Base-by-base conservation (phyloP, 208 protist species). In the Leishmania aethiopica region DNA sequence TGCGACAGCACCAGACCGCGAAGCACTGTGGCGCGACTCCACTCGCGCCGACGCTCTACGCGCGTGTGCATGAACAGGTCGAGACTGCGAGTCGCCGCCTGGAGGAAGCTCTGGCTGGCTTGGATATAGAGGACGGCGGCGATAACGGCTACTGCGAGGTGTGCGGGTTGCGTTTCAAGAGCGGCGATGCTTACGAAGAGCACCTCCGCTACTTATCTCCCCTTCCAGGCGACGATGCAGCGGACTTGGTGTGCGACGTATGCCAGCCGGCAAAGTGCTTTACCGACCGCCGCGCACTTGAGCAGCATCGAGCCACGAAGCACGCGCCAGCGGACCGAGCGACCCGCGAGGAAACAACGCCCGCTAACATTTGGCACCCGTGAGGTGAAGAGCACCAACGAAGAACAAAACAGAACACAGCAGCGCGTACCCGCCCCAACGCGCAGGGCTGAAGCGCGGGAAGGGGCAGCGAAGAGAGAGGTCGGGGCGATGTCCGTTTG, bases 141-240 rank as follows among this genome's bases (percentile, higher is more conserved):
- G 57, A 77, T 10, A 25, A 2, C 2, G 22, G 17, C n/a, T 86
- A 81, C 75, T 91, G 88, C 69, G 57, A 59, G 11, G 75, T 91
- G 15, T 91, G 88, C 67, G 82, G 77, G 2, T 60, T 91, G 40
- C 83, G 77, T 57, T 91, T 89, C 59, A 85, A 75, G 47, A 84
- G 51, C 10, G 3, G 3, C 42, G 81, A 66, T 11, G 81, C 80
- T 19, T 91, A 81, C 69, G 76, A 87, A 15, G 88, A 91, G 75
- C 88, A 91, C 72, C 76, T 91, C 51, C 53, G 55, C n/a, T 91
- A 87, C 66, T 73, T 91, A 11, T 71, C 80, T 8, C 88, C 88
- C 0, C 80, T 84, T 66, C 79, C 86, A 0, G 86, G 76, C 1
- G 79, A 83, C 32, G 75, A 37, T 17, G 80, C 45, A 2, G 59